These are phyloP conservation scores for Polyporus tsugae DNA, from an alignment of 1,284 basidiomycete genomes.

Conservation along the genomic window DNA sequence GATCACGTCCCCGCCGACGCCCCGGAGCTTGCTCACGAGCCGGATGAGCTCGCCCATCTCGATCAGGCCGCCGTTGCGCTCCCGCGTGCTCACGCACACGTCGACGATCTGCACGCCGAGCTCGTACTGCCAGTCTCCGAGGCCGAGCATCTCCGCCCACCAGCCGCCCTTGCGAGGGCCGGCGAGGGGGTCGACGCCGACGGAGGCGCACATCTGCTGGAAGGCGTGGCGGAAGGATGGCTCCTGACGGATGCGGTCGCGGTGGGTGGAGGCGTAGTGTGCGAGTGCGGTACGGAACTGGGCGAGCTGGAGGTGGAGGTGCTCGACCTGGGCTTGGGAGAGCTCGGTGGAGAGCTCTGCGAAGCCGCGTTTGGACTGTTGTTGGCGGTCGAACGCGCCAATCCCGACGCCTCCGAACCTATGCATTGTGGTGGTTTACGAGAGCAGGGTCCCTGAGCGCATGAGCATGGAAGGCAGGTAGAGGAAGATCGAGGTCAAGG, in stretches of 20 bases:
- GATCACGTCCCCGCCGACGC: conserved; percentile 65
- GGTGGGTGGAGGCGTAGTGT: conserved; percentile 85
- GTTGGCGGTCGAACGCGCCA: conserved; percentile 79
- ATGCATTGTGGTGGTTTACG: conserved; percentile 54
- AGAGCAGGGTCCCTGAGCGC: not conserved
- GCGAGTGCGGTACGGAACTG: conserved; percentile 87
- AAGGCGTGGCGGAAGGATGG: conserved; percentile 93
- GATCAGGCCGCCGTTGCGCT: conserved; percentile 92
- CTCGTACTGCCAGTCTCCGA: conserved; percentile 96
- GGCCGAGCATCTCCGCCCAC: conserved; percentile 88
- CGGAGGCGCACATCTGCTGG: conserved; percentile 94
- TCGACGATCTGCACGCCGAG: conserved; percentile 98
- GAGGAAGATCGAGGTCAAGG: too few species aligned
- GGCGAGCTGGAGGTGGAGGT: conserved; percentile 84
- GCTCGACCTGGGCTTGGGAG: conserved; percentile 78
- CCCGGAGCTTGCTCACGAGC: conserved; percentile 80
- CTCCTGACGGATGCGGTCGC: conserved; percentile 86
- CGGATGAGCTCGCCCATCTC: conserved; percentile 87
- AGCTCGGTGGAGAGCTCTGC: conserved; percentile 83
- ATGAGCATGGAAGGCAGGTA: not conserved
- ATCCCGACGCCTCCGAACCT: conserved; percentile 77
- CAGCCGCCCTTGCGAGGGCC: conserved; percentile 87
- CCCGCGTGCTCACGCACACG: conserved; percentile 90
- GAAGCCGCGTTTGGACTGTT: conserved; percentile 80
- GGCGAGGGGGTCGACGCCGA: conserved; percentile 95